A percentile compares a stretch with the other conserved stretches of the same genome.
Conservation (phyloP, 2,329 filamentous ascomycete species). For the Colletotrichum sp. region DNA sequence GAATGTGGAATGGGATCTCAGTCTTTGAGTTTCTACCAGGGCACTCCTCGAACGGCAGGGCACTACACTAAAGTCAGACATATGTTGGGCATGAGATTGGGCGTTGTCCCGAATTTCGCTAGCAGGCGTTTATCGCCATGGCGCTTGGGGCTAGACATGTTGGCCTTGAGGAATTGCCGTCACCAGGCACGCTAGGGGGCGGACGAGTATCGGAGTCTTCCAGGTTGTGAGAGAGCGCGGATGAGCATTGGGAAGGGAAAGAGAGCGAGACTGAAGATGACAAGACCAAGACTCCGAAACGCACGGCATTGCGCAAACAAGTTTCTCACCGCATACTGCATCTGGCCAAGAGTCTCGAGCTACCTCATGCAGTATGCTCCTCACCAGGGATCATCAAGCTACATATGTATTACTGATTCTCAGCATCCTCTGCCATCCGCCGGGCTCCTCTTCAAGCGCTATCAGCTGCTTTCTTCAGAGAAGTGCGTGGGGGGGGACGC, state of each 20-base stretch:
- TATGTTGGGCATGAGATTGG: background rate
- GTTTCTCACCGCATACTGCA: background rate
- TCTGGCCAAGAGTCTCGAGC: background rate
- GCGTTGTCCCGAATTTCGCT: background rate
- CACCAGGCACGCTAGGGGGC: constrained; percentile 14
- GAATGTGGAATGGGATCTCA: background rate
- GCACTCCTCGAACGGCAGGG: background rate
- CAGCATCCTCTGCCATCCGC: background rate
- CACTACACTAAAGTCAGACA: background rate
- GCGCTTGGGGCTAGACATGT: background rate
- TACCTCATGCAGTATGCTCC: background rate
- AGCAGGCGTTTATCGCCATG: background rate
- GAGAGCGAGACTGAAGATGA: background rate
- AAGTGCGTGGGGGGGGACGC: background rate
- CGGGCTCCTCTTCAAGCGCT: background rate
- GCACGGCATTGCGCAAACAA: background rate
- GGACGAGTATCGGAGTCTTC: background rate
- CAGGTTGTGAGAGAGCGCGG: background rate
- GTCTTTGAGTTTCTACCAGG: background rate
- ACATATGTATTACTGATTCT: background rate
- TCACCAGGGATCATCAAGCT: background rate
- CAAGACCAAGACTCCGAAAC: background rate
- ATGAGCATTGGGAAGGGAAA: background rate
- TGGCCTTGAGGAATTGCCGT: background rate
- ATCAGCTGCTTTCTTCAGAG: background rate